Evolutionary conservation across 495 filamentous ascomycete genomes (phyloP), one percentile per base, ranked within the genome.

Genomic region (Xylaria acuta): DNA sequence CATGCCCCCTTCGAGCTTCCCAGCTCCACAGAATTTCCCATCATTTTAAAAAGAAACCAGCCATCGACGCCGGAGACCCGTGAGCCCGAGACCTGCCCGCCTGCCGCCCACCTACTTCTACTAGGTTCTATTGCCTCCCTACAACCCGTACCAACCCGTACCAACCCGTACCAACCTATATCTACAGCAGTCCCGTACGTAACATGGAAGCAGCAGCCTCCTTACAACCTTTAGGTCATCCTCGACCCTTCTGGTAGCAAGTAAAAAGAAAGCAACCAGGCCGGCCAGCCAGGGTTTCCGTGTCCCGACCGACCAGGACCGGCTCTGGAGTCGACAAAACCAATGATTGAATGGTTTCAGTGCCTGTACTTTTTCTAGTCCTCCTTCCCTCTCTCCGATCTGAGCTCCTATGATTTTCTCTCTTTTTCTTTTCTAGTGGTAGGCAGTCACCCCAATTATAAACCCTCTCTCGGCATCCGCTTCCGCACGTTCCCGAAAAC

Each of bases 51-150:
- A 54, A 54, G 49, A 49, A 67, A 54, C 34, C 65, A 54, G 65
- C 67, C 40, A 60, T 62, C 54, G 40, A 69, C 67, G 54, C 67
- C 67, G 67, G 67, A 69, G 67, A 69, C 67, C 67, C 67, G 67
- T 36, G 67, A 69, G 67, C 67, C 67, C 67, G 67, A 69, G 67
- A 69, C 67, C 27, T 69, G 66, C 34, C 49, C 66, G 66, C 66
- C 32, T 69, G 40, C 54, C 54, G 49, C 49, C 45, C 30, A 47
- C 64, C 27, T 53, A 11, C 16, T 25, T 27, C 22, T n/a, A n/a
- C n/a, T n/a, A n/a, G n/a, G n/a, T n/a, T 51, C 34, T 45, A 34
- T 49, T 32, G 38, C 63, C 64, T 49, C 38, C 11, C 58, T 30
- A 25, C 45, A 32, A 56, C 49, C 49, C 27, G 53, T 32, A 56